phyloP scores from a whole-genome alignment of 768 basidiomycete species.

The Kwoniella mangroviensis region DNA sequence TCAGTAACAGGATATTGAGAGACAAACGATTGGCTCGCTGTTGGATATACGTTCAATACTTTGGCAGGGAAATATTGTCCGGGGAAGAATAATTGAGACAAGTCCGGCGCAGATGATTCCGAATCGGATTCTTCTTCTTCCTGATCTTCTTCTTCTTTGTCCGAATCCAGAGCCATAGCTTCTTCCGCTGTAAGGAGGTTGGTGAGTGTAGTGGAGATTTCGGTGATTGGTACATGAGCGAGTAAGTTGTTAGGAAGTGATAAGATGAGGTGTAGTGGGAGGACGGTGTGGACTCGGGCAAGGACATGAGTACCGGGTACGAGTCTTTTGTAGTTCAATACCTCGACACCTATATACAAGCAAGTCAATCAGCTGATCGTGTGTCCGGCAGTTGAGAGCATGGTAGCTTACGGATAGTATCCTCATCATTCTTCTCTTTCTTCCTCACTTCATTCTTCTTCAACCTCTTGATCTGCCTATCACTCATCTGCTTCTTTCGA shows the following conservation, averaged over 20 bases:
- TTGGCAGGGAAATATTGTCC: constrained; percentile 85
- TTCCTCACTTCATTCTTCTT: constrained; percentile 53
- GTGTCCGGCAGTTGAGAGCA: too few species aligned
- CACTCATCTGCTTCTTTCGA: constrained; percentile 56
- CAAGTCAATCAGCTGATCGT: background rate
- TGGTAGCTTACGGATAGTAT: constrained; percentile 61
- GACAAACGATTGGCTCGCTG: constrained; percentile 63
- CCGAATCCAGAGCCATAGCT: constrained; percentile 48
- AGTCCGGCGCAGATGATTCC: constrained; percentile 63
- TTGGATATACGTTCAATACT: constrained; percentile 71
- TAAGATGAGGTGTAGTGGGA: constrained; percentile 85
- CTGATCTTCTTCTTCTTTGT: constrained; percentile 62
- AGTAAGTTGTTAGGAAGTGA: constrained; percentile 95
- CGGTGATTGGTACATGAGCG: constrained; percentile 91
- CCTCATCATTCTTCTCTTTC: constrained; percentile 56
- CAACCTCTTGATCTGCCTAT: constrained; percentile 55
- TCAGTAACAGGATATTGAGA: constrained; percentile 55
- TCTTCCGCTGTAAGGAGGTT: constrained; percentile 68
- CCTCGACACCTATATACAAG: constrained; percentile 68
- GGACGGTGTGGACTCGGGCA: constrained; percentile 81
- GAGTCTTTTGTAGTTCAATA: constrained; percentile 92
- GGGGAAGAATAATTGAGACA: constrained; percentile 74
- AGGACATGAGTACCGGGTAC: constrained; percentile 82
- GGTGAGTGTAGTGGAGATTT: constrained; percentile 81
- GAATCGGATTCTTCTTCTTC: constrained; percentile 60